Base-by-base conservation (phyloP, 176 grass and related monocot genomes). In the Zoysia pacifica region DNA sequence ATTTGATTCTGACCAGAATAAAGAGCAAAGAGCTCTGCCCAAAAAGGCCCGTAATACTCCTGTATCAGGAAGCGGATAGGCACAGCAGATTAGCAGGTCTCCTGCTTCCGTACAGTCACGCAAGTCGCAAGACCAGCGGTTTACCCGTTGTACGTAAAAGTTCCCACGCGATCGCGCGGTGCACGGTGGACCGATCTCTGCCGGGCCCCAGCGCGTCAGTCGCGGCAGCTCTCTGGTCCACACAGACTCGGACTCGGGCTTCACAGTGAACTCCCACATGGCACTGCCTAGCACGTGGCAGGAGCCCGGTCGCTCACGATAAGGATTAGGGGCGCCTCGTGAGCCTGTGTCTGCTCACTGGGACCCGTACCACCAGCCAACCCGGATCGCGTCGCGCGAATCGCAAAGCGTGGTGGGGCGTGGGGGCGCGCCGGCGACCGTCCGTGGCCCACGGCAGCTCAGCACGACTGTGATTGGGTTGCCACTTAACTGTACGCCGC, bases 251-350 rank as follows among this genome's bases (percentile, higher is more conserved):
- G 13, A 85, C 82, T 0, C 35, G 65, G 59, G 76, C 82, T 37
- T 65, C 45, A 45, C 86, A 64, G 86, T 41, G 76, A 75, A 12
- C 61, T 15, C 62, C 38, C 72, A 77, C 82, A 86, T 91, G 89
- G 81, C 38, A 83, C 62, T 69, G 62, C 50, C 62, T 80, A 44
- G 71, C 89, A 89, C 83, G 92, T 91, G 92, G 76, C 79, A 28
- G 70, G 59, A 67, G 19, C 40, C 11, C 15, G 50, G 62, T 73
- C 69, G 66, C 79, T 60, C 11, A 65, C 28, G 85, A 83, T 86
- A 86, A 90, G 88, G 82, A 66, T 88, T 72, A 43, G 67, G 46
- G 44, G 74, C 0, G 62, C 42, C 78, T 83, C 85, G 91, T 90
- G 85, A 91, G 69, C 85, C 28, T 28, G 28, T 28, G 28, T 28